Conservation (phyloP, 805 yeast genomes). For the Candida adriatica region DNA sequence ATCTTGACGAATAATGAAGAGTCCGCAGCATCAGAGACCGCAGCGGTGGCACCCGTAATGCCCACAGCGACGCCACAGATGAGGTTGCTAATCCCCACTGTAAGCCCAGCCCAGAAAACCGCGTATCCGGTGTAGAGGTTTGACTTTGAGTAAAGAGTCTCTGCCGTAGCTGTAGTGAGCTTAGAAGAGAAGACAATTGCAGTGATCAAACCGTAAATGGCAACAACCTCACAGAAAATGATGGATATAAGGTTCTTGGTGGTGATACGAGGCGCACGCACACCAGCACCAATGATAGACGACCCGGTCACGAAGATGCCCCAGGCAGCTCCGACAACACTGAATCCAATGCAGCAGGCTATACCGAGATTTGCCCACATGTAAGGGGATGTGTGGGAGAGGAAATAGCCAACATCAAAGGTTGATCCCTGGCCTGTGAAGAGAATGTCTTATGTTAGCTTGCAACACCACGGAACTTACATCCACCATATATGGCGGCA, state of each 20-base stretch:
- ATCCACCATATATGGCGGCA: conserved; percentile 19
- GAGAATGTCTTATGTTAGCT: conserved; percentile 30
- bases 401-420: conserved; percentile 86
- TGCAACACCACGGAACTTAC: conserved; percentile 12
- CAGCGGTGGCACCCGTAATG: conserved; percentile 97
- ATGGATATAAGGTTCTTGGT: conserved; percentile 94
- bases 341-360: conserved; percentile 82
- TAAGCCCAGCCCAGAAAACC: conserved; percentile 95
- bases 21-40: conserved; percentile 96
- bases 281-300: conserved; percentile 95
- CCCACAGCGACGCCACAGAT: conserved; percentile 98
- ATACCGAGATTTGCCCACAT: conserved; percentile 96
- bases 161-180: conserved; percentile 59
- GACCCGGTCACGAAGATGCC: conserved; percentile 96
- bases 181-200: conserved; percentile 95
- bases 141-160: conserved; percentile 61
- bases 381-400: conserved; percentile 83
- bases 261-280: conserved; percentile 93
- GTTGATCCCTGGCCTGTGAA: conserved; percentile 91
- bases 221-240: conserved; percentile 98
- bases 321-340: conserved; percentile 99
- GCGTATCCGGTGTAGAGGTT: conserved; percentile 94
- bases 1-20: conserved; percentile 91
- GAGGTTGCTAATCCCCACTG: conserved; percentile 89
- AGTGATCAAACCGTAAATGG: conserved; percentile 95